Conservation (phyloP, 139 green algal genomes). For the Spirogloea muscicola region DNA sequence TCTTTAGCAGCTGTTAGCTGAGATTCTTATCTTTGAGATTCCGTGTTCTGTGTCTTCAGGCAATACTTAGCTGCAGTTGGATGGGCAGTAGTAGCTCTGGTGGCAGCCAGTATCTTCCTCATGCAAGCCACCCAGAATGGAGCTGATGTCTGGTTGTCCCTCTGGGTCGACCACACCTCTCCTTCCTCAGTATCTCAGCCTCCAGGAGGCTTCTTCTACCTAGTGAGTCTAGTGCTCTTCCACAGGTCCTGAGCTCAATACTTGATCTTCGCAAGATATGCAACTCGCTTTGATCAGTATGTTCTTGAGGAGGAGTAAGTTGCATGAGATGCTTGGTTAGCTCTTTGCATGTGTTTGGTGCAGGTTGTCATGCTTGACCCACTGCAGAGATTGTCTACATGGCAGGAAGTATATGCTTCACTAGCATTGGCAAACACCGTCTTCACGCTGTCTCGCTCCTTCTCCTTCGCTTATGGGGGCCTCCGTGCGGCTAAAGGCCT, state of each 20-base stretch:
- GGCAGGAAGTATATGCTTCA: neutral
- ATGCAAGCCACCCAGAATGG: slow-evolving; percentile 66
- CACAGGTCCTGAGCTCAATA: neutral
- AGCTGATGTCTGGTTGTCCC: slow-evolving; percentile 71
- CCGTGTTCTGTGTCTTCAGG: too few species aligned
- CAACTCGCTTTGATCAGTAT: neutral
- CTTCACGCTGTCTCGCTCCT: slow-evolving; percentile 66
- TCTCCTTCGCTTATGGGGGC: slow-evolving; percentile 75
- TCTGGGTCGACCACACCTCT: slow-evolving; percentile 55
- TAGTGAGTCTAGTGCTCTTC: neutral
- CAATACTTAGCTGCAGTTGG: slow-evolving; percentile 2
- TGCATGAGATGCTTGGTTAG: neutral
- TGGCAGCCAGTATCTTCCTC: slow-evolving; percentile 9
- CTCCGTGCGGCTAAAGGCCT: slow-evolving; percentile 19
- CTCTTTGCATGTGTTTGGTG: neutral
- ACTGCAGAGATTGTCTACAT: neutral
- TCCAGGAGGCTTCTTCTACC: neutral
- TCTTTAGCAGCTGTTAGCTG: too few species aligned
- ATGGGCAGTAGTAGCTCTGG: neutral
- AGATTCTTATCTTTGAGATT: too few species aligned
- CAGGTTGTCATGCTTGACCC: neutral
- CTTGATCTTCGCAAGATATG: too few species aligned
- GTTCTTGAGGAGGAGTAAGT: neutral
- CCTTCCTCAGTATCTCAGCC: neutral
- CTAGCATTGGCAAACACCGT: slow-evolving; percentile 53